Percentiles rank a stretch among this genome's conserved stretches.
phyloP scores from a whole-genome alignment of 1,284 basidiomycete genomes.

The Vanrija pseudolonga region DNA sequence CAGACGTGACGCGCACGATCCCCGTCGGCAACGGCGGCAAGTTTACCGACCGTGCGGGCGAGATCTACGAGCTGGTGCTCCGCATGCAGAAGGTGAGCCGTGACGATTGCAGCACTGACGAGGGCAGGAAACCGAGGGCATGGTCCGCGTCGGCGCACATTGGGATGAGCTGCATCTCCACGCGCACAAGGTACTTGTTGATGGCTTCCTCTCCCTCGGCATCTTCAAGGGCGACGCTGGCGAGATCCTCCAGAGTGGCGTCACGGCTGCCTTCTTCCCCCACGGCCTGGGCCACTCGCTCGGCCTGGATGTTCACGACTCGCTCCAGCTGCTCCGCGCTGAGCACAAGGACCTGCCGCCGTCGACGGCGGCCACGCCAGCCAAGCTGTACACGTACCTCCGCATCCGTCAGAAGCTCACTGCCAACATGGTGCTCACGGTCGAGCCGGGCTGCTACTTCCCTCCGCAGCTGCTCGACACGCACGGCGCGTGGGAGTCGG shows the following conservation, averaged over 20 bases:
- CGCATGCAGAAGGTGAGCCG: constrained; percentile 72
- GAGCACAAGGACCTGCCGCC: constrained; percentile 30
- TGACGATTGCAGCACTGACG: constrained; percentile 11
- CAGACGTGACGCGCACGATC: constrained; percentile 48
- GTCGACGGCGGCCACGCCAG: constrained; percentile 51
- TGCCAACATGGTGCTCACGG: constrained; percentile 69
- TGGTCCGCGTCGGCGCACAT: constrained; percentile 67
- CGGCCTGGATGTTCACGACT: constrained; percentile 79
- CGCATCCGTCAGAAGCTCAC: constrained; percentile 68
- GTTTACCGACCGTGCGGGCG: constrained; percentile 71
- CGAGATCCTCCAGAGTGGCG: constrained; percentile 67
- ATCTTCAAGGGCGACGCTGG: constrained; percentile 67
- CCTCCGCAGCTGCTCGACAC: constrained; percentile 68
- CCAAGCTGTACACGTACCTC: constrained; percentile 69
- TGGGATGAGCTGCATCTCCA: constrained; percentile 81
- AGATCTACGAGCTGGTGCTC: constrained; percentile 78
- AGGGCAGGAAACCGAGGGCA: constrained; percentile 52
- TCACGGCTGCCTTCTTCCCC: constrained; percentile 81
- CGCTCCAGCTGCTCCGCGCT: constrained; percentile 38
- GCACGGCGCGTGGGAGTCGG: constrained; percentile 57
- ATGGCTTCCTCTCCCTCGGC: constrained; percentile 74
- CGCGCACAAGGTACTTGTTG: constrained; percentile 71
- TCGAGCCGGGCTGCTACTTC: constrained; percentile 88
- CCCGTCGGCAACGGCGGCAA: constrained; percentile 77
- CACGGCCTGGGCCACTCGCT: constrained; percentile 83